Conservation (phyloP, 2,329 filamentous ascomycete genomes). For the Eutypa lata region DNA sequence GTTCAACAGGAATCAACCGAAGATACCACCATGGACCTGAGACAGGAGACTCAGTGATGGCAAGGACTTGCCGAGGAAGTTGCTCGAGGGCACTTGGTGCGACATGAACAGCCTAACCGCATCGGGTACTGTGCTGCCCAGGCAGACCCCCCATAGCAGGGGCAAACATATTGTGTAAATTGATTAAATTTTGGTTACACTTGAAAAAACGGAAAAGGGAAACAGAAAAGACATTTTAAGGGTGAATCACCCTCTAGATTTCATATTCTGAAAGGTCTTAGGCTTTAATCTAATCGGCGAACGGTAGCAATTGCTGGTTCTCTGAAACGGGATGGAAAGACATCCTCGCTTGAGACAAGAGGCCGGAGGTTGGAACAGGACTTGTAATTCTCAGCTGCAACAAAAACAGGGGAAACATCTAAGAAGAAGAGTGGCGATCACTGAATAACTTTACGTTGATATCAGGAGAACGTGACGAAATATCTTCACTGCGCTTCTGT, state of each 20-base stretch:
- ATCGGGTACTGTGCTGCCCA: not conserved
- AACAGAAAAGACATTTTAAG: too few relatives aligned
- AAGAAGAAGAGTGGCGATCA: not conserved
- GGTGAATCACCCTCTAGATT: not conserved
- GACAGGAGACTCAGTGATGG: not conserved
- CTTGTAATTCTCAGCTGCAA: not conserved
- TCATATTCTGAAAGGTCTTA: not conserved
- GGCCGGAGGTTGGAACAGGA: not conserved
- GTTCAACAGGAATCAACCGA: not conserved
- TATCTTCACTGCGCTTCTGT: too few relatives aligned
- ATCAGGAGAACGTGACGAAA: not conserved
- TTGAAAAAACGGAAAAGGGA: too few relatives aligned
- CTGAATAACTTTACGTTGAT: not conserved
- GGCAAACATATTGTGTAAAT: constrained; percentile 9
- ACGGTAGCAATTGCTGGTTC: not conserved
- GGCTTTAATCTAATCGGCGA: not conserved
- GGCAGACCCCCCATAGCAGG: not conserved
- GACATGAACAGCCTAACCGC: not conserved
- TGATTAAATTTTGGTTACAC: not conserved
- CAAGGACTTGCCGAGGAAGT: not conserved
- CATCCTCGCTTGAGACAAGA: not conserved
- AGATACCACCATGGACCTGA: not conserved
- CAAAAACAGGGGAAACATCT: too few relatives aligned
- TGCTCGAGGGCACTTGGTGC: not conserved
- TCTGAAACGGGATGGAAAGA: not conserved